Percentiles rank a stretch among this genome's conserved stretches.
These are phyloP conservation scores for Fusarium marasasianum DNA, from an alignment of 2,329 filamentous ascomycete genomes.

Conservation along the genomic window DNA sequence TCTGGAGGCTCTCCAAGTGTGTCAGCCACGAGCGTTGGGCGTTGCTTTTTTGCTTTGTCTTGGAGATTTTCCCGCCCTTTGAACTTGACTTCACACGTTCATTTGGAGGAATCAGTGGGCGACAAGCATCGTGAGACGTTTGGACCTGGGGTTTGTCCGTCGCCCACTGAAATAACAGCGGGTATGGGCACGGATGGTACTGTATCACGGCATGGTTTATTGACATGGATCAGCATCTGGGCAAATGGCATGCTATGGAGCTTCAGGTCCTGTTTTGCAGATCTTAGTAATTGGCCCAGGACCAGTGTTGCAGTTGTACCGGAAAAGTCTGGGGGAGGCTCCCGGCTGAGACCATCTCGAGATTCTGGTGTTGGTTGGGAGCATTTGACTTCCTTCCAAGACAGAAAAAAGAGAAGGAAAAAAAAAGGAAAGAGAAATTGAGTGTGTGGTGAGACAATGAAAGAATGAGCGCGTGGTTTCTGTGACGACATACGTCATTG, in stretches of 20 bases:
- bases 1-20: slow-evolving; percentile 14
- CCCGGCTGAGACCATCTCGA: neutral
- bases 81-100: neutral
- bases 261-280: slow-evolving; percentile 3
- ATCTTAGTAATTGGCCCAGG: slow-evolving; percentile 10
- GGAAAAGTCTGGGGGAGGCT: slow-evolving; percentile 7
- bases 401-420: neutral
- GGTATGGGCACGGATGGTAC: slow-evolving; percentile 8
- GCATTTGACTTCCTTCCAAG: neutral
- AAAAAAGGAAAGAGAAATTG: neutral
- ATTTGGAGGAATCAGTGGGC: neutral
- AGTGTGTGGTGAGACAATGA: slow-evolving; percentile 38
- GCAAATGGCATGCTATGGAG: slow-evolving; percentile 5
- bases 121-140: slow-evolving; percentile 34
- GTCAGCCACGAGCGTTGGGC: slow-evolving; percentile 36
- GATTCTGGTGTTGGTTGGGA: neutral
- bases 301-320: neutral
- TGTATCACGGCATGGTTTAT: slow-evolving; percentile 11
- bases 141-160: slow-evolving; percentile 12
- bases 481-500: slow-evolving; percentile 43
- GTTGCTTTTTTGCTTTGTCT: slow-evolving; percentile 6
- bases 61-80: neutral
- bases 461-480: slow-evolving; percentile 42
- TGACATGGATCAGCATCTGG: neutral
- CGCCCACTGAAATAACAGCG: neutral